phyloP scores from a whole-genome alignment of 768 basidiomycete genomes.

The Mrakia blollopis region DNA sequence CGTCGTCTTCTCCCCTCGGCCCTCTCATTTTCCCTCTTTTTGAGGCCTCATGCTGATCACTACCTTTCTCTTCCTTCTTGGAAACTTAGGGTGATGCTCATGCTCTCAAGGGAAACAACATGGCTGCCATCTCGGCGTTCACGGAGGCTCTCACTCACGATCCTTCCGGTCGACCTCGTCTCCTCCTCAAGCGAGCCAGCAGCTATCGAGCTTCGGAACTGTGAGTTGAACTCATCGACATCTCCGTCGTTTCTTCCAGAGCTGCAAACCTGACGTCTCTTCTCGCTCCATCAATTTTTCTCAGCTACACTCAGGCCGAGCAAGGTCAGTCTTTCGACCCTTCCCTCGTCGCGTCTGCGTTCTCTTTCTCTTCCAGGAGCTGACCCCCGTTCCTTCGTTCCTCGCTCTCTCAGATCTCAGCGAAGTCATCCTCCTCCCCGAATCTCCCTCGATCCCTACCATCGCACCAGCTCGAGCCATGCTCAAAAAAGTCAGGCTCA shows the following conservation, averaged over 20 bases:
- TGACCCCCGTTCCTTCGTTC: not conserved
- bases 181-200: slow-evolving; percentile 16
- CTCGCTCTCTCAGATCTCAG: not conserved
- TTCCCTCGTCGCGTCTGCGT: not conserved
- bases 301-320: not conserved
- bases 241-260: too few species aligned
- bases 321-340: not conserved
- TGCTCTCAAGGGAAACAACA: slow-evolving; percentile 8
- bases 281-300: not conserved
- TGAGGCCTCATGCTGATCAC: not conserved
- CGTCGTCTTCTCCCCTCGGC: not conserved
- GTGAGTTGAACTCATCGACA: too few species aligned
- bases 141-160: slow-evolving; percentile 1
- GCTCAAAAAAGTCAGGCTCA: slow-evolving; percentile 4
- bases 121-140: slow-evolving; percentile 13
- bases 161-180: not conserved
- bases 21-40: not conserved
- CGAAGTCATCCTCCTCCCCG: not conserved
- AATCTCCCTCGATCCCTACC: not conserved
- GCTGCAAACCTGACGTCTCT: too few species aligned
- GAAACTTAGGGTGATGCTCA: not conserved
- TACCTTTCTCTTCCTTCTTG: too few species aligned
- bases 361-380: not conserved
- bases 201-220: slow-evolving; percentile 5
- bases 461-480: slow-evolving; percentile 9